Conservation (phyloP, 2,329 filamentous ascomycete genomes). For the Pestalotiopsis fici region DNA sequence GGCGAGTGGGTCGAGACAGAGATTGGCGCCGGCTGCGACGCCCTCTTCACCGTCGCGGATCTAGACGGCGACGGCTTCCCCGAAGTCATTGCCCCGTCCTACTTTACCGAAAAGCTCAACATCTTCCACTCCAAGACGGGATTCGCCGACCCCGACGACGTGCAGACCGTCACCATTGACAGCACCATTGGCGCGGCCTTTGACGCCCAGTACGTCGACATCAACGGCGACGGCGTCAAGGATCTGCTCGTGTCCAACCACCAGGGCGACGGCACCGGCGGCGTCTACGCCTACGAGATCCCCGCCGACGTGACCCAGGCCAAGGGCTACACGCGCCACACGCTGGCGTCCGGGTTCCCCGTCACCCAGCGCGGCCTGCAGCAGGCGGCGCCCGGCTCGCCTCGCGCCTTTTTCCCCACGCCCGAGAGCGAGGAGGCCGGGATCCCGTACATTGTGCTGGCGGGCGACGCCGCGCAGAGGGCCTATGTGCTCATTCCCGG, state of each 20-base stretch:
- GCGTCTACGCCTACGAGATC: conserved; percentile 4
- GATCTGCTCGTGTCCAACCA: conserved; percentile 1
- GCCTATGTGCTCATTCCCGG: neutral
- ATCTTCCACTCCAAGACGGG: conserved; percentile 1
- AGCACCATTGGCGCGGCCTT: neutral
- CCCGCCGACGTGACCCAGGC: neutral
- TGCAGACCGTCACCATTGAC: conserved; percentile 2
- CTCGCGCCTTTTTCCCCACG: neutral
- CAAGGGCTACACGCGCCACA: neutral
- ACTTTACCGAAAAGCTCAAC: conserved; percentile 5
- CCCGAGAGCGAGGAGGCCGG: neutral
- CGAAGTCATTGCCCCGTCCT: neutral
- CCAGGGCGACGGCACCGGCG: conserved; percentile 1
- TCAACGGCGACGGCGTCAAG: neutral
- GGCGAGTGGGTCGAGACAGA: conserved; percentile 4
- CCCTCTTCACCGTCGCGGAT: neutral
- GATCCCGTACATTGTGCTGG: neutral
- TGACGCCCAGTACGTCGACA: neutral
- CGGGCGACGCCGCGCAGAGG: neutral
- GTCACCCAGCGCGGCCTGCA: neutral
- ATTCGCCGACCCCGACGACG: neutral
- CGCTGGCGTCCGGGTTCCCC: neutral
- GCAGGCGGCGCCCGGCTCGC: neutral
- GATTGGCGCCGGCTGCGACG: conserved; percentile 4
- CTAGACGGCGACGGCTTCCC: conserved; percentile 1